Conservation (phyloP, 2,329 filamentous ascomycete genomes). For the Ustilaginoidea virens region DNA sequence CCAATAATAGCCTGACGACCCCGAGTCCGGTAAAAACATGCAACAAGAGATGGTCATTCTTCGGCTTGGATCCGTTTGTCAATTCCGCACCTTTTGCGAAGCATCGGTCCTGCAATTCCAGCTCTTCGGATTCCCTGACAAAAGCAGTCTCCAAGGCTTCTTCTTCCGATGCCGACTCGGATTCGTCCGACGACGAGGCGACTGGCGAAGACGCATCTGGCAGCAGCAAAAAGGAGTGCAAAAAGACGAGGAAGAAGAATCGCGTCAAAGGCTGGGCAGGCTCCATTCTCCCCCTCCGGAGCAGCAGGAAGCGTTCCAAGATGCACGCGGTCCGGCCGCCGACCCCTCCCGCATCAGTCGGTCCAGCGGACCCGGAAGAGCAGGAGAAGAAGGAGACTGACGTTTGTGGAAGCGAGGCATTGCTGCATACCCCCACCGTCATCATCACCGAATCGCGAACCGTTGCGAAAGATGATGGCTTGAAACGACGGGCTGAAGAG, state of each 20-base stretch:
- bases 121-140: slow-evolving; percentile 24
- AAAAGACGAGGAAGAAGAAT: slow-evolving; percentile 34
- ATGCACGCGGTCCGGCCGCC: slow-evolving; percentile 23
- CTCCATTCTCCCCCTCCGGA: slow-evolving; percentile 48
- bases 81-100: slow-evolving; percentile 30
- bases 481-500: slow-evolving; percentile 27
- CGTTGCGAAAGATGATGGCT: slow-evolving; percentile 8
- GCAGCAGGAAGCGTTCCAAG: slow-evolving; percentile 25
- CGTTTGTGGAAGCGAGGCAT: too few species aligned
- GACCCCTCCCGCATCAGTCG: slow-evolving; percentile 27
- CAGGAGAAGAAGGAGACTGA: slow-evolving; percentile 14
- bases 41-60: slow-evolving; percentile 49
- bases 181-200: slow-evolving; percentile 11
- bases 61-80: slow-evolving; percentile 40
- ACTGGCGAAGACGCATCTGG: slow-evolving; percentile 8
- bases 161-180: slow-evolving; percentile 21
- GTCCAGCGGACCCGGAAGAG: slow-evolving; percentile 14
- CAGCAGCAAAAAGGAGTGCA: slow-evolving; percentile 17
- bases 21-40: slow-evolving; percentile 34
- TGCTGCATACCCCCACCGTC: slow-evolving; percentile 21
- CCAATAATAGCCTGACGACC: slow-evolving; percentile 19
- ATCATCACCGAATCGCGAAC: slow-evolving; percentile 25
- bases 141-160: slow-evolving; percentile 14
- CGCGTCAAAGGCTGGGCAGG: slow-evolving; percentile 63
- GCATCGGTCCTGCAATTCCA: slow-evolving; percentile 29